These are phyloP conservation scores for Umbellularia californica DNA, from an alignment of 164 flowering plant genomes.

Conservation along the genomic window DNA sequence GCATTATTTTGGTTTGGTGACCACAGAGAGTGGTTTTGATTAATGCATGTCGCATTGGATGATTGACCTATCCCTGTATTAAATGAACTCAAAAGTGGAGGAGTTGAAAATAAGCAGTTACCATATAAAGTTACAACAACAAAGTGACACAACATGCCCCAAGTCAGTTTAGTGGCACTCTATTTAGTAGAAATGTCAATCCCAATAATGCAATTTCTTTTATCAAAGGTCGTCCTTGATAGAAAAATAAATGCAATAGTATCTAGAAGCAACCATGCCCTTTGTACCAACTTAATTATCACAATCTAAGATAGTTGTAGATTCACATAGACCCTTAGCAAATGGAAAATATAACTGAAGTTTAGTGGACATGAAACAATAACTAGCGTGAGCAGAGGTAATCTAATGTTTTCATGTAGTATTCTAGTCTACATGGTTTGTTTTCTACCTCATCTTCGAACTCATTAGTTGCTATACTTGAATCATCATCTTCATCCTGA, in stretches of 20 bases:
- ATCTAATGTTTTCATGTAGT: not conserved
- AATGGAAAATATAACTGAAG: no score
- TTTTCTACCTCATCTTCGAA: constrained; percentile 11
- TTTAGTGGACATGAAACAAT: not conserved
- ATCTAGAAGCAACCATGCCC: not conserved
- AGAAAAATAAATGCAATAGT: not conserved
- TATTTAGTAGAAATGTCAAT: not conserved
- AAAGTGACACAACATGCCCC: not conserved
- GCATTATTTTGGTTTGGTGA: not conserved
- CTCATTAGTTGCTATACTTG: constrained; percentile 2
- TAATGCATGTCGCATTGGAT: no score
- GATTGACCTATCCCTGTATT: no score
- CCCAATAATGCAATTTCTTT: not conserved
- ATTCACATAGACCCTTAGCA: not conserved
- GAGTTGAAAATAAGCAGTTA: not conserved
- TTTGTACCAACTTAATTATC: not conserved
- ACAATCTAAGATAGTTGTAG: not conserved
- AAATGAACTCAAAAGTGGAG: no score
- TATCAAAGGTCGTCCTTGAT: not conserved
- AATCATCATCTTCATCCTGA: constrained; percentile 14
- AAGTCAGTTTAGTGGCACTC: not conserved
- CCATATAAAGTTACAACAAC: not conserved
- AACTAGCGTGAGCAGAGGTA: no score
- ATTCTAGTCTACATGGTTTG: not conserved
- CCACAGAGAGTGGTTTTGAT: not conserved